Base-by-base conservation (phyloP, 2,329 filamentous ascomycete genomes). In the Penicillium sp. region DNA sequence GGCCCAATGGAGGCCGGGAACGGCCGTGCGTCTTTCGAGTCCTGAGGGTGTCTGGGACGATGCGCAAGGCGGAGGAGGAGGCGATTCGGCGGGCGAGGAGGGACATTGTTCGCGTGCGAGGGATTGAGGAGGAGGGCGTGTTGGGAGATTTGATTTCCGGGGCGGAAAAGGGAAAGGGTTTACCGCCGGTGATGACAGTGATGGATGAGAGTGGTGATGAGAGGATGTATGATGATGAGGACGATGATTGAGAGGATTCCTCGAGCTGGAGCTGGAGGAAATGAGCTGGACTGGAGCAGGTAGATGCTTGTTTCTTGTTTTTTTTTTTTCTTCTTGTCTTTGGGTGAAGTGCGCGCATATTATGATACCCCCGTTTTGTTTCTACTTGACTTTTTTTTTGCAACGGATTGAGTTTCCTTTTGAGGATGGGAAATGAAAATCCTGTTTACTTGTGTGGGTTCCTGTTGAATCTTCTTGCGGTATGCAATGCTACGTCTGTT, bases 61-160 rank as follows among this genome's bases (percentile, higher is more conserved):
- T 98, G 62, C 85, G 84, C 58, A 95, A 95, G 69, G 85, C 83
- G 2, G 90, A 97, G 69, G 84, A 95, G 65, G 90, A 95, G 68
- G 89, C 90, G 33, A 86, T 97, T 60, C 79, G 84, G 4, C 78
- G 88, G 51, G 88, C 89, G 37, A 83, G 86, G 57, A 75, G 77
- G 48, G 79, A 89, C 48, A 84, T 95, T 50, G 73, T 86, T 38
- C 79, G 82, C 28, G 83, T 85, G 45, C 80, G 79, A 62, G 78
- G 77, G 27, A 74, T 67, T 39, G 71, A 70, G 62, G 70, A 66
- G 57, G 70, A 58, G 50, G 72, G 64, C 11, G 71, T 71, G 37
- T 66, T 78, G 46, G 73, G 73, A 28, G 58, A 60, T 26, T 53
- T 65, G 50, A 56, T 66, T 51, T 56, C 61, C 11, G 70, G 54